Evolutionary conservation across 441 rosid genomes (phyloP).

Genomic region (Erodium trifolium): DNA sequence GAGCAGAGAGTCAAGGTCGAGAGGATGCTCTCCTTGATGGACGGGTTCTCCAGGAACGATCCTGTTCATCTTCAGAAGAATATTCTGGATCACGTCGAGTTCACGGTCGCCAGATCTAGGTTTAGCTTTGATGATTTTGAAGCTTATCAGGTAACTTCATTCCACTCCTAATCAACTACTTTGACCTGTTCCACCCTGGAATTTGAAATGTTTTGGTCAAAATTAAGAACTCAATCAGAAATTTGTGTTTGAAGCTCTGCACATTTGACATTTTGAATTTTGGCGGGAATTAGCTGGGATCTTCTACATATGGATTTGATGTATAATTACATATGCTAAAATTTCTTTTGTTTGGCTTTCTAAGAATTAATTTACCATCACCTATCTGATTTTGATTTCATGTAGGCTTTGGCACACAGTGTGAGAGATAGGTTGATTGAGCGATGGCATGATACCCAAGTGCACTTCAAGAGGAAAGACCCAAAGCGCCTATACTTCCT

Average conservation of each 20-base stretch:
- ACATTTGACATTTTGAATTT: slow-evolving; percentile 10
- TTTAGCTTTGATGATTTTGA: slow-evolving; percentile 49
- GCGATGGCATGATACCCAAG: slow-evolving; percentile 47
- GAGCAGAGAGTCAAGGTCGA: slow-evolving; percentile 25
- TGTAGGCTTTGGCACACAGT: slow-evolving; percentile 41
- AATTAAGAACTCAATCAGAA: not conserved
- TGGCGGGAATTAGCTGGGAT: slow-evolving; percentile 29
- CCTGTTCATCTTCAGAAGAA: slow-evolving; percentile 37
- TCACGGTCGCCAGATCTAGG: slow-evolving; percentile 39
- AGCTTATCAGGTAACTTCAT: slow-evolving; percentile 40
- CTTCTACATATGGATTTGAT: too few relatives aligned
- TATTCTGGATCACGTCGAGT: slow-evolving; percentile 41
- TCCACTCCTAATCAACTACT: not conserved
- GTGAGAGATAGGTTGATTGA: slow-evolving; percentile 48
- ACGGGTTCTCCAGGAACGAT: slow-evolving; percentile 38
- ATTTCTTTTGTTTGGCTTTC: too few relatives aligned
- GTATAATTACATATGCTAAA: too few relatives aligned
- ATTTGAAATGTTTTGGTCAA: too few relatives aligned
- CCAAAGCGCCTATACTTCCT: slow-evolving; percentile 48
- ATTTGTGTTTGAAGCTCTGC: not conserved
- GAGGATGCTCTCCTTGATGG: slow-evolving; percentile 44
- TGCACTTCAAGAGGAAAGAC: slow-evolving; percentile 36
- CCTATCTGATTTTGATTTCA: slow-evolving; percentile 9
- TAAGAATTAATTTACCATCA: too few relatives aligned
- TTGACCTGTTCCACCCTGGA: too few relatives aligned